Evolutionary conservation across 306 rosid species (phyloP).

Genomic region (Malus fusca): DNA sequence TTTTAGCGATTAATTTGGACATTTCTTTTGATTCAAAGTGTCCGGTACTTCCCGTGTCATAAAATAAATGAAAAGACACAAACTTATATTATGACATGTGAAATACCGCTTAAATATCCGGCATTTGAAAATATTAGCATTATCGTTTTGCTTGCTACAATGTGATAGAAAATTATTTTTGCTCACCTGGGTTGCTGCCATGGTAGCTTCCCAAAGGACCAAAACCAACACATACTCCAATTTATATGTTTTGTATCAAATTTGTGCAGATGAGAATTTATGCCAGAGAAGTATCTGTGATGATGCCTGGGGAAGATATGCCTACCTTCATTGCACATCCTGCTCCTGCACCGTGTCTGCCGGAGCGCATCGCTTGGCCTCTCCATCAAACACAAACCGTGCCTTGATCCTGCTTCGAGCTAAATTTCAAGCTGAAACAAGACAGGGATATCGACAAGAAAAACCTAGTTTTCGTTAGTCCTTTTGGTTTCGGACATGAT

Average conservation of each 20-base stretch:
- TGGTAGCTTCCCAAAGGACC: no score
- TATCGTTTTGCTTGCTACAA: no score
- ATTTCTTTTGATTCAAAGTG: no score
- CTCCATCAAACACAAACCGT: constrained; percentile 21
- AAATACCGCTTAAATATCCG: no score
- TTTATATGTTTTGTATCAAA: neutral
- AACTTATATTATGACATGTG: no score
- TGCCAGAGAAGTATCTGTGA: constrained; percentile 47
- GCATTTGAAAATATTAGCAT: no score
- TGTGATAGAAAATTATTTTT: neutral
- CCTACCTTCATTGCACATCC: constrained; percentile 71
- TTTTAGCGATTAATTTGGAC: no score
- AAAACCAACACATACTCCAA: no score
- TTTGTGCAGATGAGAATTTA: constrained; percentile 36
- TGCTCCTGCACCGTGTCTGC: constrained; percentile 42
- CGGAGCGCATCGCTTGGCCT: constrained; percentile 33
- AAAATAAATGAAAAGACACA: no score
- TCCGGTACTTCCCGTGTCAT: no score
- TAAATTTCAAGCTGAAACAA: neutral
- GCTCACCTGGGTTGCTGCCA: neutral
- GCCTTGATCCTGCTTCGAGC: constrained; percentile 7
- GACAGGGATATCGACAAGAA: neutral
- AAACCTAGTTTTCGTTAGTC: neutral
- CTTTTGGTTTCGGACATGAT: neutral
- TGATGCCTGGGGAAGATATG: constrained; percentile 63